Conservation (phyloP, 2,329 filamentous ascomycete species). For the Fusarium pininemorale region DNA sequence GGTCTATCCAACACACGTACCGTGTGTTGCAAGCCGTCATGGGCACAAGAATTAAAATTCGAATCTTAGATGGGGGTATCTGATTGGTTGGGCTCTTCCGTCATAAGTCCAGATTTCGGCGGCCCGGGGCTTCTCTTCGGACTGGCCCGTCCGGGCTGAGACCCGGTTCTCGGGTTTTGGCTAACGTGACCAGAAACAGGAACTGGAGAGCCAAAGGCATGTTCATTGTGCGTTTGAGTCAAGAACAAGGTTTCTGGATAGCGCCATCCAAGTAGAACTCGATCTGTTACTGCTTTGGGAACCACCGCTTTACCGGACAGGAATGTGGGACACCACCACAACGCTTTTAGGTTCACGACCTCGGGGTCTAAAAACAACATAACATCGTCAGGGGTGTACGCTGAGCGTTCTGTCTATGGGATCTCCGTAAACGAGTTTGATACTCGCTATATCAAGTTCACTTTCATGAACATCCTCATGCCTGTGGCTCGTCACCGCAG, state of each 20-base stretch:
- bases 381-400: background rate
- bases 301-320: conserved; percentile 2
- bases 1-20: background rate
- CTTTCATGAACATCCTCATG: background rate
- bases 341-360: background rate
- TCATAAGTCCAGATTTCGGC: conserved; percentile 6
- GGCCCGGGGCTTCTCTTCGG: conserved; percentile 2
- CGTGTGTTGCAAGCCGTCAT: background rate
- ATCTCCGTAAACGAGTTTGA: background rate
- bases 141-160: conserved; percentile 24
- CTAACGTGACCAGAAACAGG: conserved; percentile 4
- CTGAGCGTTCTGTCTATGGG: background rate
- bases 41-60: background rate
- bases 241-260: conserved; percentile 8
- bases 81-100: background rate
- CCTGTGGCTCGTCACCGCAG: background rate
- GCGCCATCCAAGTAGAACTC: background rate
- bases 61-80: background rate
- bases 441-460: background rate
- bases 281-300: conserved; percentile 11
- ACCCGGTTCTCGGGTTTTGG: conserved; percentile 5
- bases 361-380: conserved; percentile 7
- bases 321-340: conserved; percentile 30
- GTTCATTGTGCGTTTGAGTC: background rate
- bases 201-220: background rate